A percentile compares a stretch with the other conserved stretches of the same genome.
These are phyloP conservation scores for Lachancea mirantina DNA, from an alignment of 805 yeast genomes.

Conservation along the genomic window DNA sequence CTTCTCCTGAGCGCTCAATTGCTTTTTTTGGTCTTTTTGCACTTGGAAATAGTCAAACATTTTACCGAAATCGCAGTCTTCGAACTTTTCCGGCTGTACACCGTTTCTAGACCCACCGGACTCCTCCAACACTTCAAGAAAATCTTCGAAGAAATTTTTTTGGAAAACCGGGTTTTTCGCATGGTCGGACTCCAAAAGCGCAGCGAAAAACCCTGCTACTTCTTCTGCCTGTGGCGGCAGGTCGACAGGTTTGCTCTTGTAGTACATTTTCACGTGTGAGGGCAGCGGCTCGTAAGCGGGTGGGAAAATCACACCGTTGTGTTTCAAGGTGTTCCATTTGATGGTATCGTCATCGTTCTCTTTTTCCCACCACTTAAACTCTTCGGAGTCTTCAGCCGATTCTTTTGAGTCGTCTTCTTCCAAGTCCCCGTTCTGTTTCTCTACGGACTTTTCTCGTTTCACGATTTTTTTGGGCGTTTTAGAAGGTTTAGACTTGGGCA, in stretches of 20 bases:
- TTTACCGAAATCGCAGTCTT: conserved; percentile 67
- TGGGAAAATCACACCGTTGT: conserved; percentile 88
- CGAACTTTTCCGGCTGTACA: conserved; percentile 48
- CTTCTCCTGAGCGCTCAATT: conserved; percentile 64
- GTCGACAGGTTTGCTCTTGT: conserved; percentile 68
- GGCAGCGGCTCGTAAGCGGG: conserved; percentile 89
- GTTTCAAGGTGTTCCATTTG: conserved; percentile 83
- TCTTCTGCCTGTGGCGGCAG: conserved; percentile 85
- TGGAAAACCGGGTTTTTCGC: conserved; percentile 82
- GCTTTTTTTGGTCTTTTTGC: conserved; percentile 64
- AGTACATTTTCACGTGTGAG: conserved; percentile 60
- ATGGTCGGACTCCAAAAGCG: conserved; percentile 82
- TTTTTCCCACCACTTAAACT: conserved; percentile 82
- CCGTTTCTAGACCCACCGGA: conserved; percentile 51
- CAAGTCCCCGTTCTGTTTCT: conserved; percentile 15
- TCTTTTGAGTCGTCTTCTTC: conserved; percentile 28
- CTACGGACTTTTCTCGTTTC: conserved; percentile 5
- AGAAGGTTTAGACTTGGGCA: conserved; percentile 4
- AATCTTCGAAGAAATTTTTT: conserved; percentile 80
- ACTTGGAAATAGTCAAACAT: conserved; percentile 68
- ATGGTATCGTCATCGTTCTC: conserved; percentile 60
- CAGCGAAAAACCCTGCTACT: conserved; percentile 92
- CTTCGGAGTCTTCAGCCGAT: conserved; percentile 50
- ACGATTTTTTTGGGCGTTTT: conserved; percentile 7
- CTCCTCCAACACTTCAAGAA: conserved; percentile 58